A percentile compares a stretch with the other conserved stretches of the same genome.
phyloP scores from a whole-genome alignment of 805 yeast genomes.

The Lipomyces anomalus region DNA sequence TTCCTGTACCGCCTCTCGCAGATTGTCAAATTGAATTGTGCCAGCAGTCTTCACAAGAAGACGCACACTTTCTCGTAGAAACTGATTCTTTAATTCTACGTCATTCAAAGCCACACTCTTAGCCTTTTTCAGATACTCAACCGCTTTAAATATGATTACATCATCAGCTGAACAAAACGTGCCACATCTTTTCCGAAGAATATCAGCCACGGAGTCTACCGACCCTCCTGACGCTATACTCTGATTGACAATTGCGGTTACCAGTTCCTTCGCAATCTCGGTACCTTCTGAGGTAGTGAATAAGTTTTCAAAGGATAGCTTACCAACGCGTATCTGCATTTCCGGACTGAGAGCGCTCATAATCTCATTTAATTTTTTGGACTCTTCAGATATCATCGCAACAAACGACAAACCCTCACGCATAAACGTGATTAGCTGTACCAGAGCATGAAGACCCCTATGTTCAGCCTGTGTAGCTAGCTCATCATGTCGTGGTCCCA shows the following conservation, averaged over 20 bases:
- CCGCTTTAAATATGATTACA: conserved; percentile 87
- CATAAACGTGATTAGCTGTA: conserved; percentile 67
- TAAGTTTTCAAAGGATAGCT: conserved; percentile 65
- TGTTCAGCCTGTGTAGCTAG: conserved; percentile 70
- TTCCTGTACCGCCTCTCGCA: conserved; percentile 72
- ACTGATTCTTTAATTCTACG: conserved; percentile 61
- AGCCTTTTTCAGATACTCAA: conserved; percentile 85
- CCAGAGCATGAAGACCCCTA: conserved; percentile 72
- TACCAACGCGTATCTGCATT: conserved; percentile 62
- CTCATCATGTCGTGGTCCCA: conserved; percentile 31
- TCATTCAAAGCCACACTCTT: conserved; percentile 64
- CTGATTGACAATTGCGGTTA: conserved; percentile 82
- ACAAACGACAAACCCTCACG: conserved; percentile 89
- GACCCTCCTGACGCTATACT: conserved; percentile 88
- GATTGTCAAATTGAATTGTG: conserved; percentile 67
- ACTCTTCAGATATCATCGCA: conserved; percentile 66
- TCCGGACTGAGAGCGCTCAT: conserved; percentile 62
- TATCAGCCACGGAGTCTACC: conserved; percentile 80
- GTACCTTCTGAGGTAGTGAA: conserved; percentile 64
- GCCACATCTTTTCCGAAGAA: conserved; percentile 88
- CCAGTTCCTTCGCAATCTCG: conserved; percentile 72
- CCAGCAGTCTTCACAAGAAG: conserved; percentile 76
- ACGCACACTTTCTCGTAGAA: conserved; percentile 64
- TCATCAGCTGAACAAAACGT: conserved; percentile 92
- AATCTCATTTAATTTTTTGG: conserved; percentile 41